Evolutionary conservation across 75 land plant genomes (phyloP), one percentile per base, ranked within the genome.

Genomic region (Sequoia sempervirens): DNA sequence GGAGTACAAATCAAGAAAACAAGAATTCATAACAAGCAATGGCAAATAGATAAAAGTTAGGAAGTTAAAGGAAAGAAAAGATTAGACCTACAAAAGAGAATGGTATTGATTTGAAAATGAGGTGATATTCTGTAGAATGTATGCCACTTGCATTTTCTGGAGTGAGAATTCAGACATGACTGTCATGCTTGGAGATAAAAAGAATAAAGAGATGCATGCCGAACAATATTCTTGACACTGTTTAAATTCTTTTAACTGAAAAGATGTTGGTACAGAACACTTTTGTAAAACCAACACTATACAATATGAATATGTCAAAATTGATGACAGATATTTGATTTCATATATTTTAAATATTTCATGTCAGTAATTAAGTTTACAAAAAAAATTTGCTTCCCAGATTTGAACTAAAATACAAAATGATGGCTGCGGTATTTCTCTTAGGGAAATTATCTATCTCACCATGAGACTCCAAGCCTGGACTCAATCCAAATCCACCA

Each of bases 401-500:
- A 69, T 11, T 18, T 78, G 28, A 45, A 45, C 80, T n/a, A 30
- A 45, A 26, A 34, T 81, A 58, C 37, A 52, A 52, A 30, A 52
- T 26, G 52, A 47, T 47, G 30, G n/a, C 82, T 30, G 15, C n/a
- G 37, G 34, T 50, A 46, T n/a, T 78, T 45, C 32, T 45, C 28
- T 52, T 32, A 37, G 79, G n/a, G 14, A 34, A 34, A n/a, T 81
- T 47, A n/a, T 37, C 32, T 56, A 73, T 15, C 94, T 90, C 83
- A 97, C 99, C 99, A 91, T 97, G 99, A 84, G 98, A 91, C 86
- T 97, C 99, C 80, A 90, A 87, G 75, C 98, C 99, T 74, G 98
- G 99, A 45, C 74, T 81, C 79, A 97, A 86, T 18, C 98, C 98
- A 90, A 96, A 97, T 34, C 99, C 99, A 86, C 93, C 98, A 89